These are phyloP conservation scores for Pythium aristosporum DNA, from an alignment of 352 stramenopile species.

Conservation along the genomic window DNA sequence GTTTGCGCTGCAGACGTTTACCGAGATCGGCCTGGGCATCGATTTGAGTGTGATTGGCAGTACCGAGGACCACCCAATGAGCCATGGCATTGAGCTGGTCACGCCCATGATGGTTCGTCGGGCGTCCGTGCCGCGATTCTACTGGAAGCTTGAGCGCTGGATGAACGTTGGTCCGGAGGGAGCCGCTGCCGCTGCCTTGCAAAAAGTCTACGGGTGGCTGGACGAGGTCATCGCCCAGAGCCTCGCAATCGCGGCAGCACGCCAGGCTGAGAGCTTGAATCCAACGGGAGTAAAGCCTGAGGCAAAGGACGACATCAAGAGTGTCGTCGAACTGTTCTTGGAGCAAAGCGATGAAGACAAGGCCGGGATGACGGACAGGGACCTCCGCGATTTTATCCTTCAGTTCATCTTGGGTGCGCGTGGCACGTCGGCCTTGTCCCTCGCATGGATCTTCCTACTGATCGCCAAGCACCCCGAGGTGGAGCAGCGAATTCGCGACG, in stretches of 20 bases:
- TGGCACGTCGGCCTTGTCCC: slow-evolving; percentile 68
- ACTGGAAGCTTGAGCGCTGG: too few relatives aligned
- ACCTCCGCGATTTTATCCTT: slow-evolving; percentile 71
- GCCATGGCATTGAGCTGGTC: slow-evolving; percentile 36
- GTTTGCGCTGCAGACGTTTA: slow-evolving; percentile 56
- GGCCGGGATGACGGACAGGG: slow-evolving; percentile 37
- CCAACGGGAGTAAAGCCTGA: too few relatives aligned
- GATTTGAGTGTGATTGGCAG: slow-evolving; percentile 39
- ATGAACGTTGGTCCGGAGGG: slow-evolving; percentile 44
- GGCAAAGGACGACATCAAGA: slow-evolving; percentile 5
- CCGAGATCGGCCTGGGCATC: slow-evolving; percentile 49
- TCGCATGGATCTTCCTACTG: slow-evolving; percentile 75
- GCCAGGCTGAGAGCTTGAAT: too few relatives aligned
- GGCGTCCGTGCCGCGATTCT: slow-evolving; percentile 39
- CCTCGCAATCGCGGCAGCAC: slow-evolving; percentile 8
- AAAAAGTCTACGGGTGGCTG: slow-evolving; percentile 40
- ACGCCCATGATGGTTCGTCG: slow-evolving; percentile 54
- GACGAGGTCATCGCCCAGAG: slow-evolving; percentile 39
- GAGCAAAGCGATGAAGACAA: slow-evolving; percentile 18
- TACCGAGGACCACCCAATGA: slow-evolving; percentile 39
- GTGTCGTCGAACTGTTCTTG: slow-evolving; percentile 23
- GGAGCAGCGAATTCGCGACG: slow-evolving; percentile 41
- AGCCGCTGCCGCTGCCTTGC: slow-evolving; percentile 27
- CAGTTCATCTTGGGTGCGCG: slow-evolving; percentile 64
- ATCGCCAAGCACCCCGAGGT: slow-evolving; percentile 63